phyloP scores from a whole-genome alignment of 495 filamentous ascomycete species.

The Aspergillus campestris region DNA sequence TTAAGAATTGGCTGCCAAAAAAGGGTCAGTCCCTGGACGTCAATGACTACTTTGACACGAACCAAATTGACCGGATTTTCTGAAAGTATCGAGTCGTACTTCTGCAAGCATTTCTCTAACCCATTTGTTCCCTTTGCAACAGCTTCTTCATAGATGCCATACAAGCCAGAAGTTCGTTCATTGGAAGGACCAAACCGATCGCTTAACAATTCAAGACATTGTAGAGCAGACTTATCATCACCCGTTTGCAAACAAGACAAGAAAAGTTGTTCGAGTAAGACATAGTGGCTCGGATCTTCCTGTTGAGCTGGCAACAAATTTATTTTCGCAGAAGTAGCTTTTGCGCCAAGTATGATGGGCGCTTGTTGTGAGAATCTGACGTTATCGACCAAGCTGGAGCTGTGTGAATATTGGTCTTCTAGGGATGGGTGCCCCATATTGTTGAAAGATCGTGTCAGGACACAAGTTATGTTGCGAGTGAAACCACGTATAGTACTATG shows the following conservation, averaged over 20 bases:
- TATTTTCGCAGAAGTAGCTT: constrained; percentile 39
- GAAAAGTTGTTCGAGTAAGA: constrained; percentile 74
- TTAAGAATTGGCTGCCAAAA: constrained; percentile 67
- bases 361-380: constrained; percentile 73
- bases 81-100: constrained; percentile 67
- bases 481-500: no score
- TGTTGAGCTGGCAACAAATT: constrained; percentile 44
- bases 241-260: constrained; percentile 77
- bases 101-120: constrained; percentile 58
- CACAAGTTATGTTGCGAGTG: background rate
- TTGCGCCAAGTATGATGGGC: constrained; percentile 51
- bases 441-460: background rate
- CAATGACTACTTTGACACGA: constrained; percentile 17
- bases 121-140: constrained; percentile 53
- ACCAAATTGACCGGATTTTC: constrained; percentile 78
- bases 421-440: constrained; percentile 12
- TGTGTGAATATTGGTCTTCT: constrained; percentile 12
- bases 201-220: constrained; percentile 64
- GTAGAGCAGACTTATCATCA: constrained; percentile 67
- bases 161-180: constrained; percentile 72
- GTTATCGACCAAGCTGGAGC: constrained; percentile 41
- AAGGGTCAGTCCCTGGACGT: constrained; percentile 5
- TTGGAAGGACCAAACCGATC: constrained; percentile 74
- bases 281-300: constrained; percentile 73
- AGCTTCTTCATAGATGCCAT: constrained; percentile 80